A percentile compares a stretch with the other conserved stretches of the same genome.
These are phyloP conservation scores for Stellera chamaejasme DNA, from an alignment of 345 rosid species.

Conservation along the genomic window DNA sequence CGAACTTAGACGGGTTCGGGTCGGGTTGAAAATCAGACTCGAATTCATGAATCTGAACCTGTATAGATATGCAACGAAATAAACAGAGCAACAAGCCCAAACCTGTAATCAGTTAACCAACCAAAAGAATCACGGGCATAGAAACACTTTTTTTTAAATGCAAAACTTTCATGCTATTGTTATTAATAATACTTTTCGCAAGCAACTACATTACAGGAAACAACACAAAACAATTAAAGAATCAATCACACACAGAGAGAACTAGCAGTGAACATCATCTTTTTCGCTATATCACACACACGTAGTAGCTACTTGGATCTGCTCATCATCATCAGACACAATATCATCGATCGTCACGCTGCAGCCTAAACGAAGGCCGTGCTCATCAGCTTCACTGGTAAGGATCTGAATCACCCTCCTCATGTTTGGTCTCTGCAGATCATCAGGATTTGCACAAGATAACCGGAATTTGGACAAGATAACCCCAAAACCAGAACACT, in stretches of 20 bases:
- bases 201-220: conserved; percentile 6
- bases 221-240: conserved; percentile 15
- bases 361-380: conserved; percentile 57
- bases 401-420: conserved; percentile 87
- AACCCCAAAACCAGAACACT: conserved; percentile 73
- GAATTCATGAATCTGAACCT: too few species aligned
- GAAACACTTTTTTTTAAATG: too few species aligned
- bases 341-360: conserved; percentile 66
- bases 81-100: too few species aligned
- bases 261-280: conserved; percentile 8
- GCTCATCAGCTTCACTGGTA: conserved; percentile 57
- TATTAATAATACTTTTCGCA: too few species aligned
- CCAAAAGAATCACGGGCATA: too few species aligned
- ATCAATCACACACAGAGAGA: conserved; percentile 25
- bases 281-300: conserved; percentile 6
- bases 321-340: conserved; percentile 61
- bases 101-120: too few species aligned
- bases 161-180: too few species aligned
- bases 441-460: conserved; percentile 80
- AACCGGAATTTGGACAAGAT: too few species aligned
- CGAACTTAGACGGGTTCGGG: too few species aligned
- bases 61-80: too few species aligned
- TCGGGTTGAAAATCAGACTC: too few species aligned
- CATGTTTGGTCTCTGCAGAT: conserved; percentile 64
- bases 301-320: conserved; percentile 6